Evolutionary conservation across 495 filamentous ascomycete genomes (phyloP).

Genomic region (Letharia lupina): DNA sequence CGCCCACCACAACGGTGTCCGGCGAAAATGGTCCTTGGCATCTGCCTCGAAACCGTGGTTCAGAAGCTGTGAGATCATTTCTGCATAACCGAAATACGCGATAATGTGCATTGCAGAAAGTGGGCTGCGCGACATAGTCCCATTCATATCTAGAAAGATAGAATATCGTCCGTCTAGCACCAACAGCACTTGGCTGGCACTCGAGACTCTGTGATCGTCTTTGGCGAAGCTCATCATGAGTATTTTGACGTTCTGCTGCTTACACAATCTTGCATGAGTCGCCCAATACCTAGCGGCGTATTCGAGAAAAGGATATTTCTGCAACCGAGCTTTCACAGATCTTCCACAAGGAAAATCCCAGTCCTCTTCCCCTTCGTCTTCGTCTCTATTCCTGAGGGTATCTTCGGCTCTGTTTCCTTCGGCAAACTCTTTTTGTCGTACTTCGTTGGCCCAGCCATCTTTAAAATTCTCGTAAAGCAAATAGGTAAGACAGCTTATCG

Average conservation of each 20-base stretch:
- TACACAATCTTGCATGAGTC: background rate
- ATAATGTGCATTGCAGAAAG: conserved; percentile 3
- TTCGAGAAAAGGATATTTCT: background rate
- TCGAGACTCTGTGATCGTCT: background rate
- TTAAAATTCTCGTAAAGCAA: background rate
- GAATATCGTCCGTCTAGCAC: rapidly evolving
- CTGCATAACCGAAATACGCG: background rate
- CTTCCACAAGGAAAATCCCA: too few relatives aligned
- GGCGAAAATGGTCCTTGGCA: background rate
- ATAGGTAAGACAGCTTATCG: conserved; percentile 8
- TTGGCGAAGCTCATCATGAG: background rate
- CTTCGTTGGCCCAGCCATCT: background rate
- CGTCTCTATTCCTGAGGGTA: too few relatives aligned
- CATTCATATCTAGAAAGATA: background rate
- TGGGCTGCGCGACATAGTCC: background rate
- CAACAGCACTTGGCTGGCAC: background rate
- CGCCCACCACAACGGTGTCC: conserved; percentile 4
- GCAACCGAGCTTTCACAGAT: background rate
- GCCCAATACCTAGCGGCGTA: background rate
- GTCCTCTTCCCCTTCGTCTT: background rate
- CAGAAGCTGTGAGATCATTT: background rate
- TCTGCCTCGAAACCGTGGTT: background rate
- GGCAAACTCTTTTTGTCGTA: too few relatives aligned
- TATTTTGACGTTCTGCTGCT: background rate
- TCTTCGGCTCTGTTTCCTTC: too few relatives aligned